These are phyloP conservation scores for Dicorynia guianensis DNA, from an alignment of 306 rosid species.

Conservation along the genomic window DNA sequence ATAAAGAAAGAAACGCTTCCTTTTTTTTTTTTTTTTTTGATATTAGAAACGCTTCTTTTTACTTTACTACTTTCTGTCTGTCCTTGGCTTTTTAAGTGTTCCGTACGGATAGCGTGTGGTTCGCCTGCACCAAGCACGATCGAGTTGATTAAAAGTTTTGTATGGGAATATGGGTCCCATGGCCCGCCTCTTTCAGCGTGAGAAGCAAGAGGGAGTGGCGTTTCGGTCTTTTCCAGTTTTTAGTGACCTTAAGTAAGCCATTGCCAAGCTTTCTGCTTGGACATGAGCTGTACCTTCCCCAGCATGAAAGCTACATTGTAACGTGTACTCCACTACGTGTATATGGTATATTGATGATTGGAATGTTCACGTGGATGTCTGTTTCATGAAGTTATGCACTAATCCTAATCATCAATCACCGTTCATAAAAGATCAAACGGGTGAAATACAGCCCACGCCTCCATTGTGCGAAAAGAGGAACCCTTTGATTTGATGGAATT, in stretches of 20 bases:
- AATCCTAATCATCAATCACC: not conserved
- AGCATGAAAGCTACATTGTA: not conserved
- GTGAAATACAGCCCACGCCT: not conserved
- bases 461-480: not conserved
- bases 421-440: not conserved
- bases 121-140: conserved; percentile 31
- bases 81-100: conserved; percentile 20
- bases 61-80: conserved; percentile 1
- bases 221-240: not conserved
- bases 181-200: not conserved
- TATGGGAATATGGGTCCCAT: not conserved
- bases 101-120: conserved; percentile 44
- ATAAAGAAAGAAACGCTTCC: too few relatives aligned
- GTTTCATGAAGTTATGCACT: not conserved
- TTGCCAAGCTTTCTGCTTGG: not conserved
- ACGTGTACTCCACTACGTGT: not conserved
- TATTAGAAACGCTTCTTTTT: too few relatives aligned
- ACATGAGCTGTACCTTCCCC: not conserved
- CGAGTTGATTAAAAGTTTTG: not conserved
- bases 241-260: not conserved
- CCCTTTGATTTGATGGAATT: not conserved
- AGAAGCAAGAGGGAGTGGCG: not conserved
- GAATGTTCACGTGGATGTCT: not conserved
- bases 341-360: not conserved
- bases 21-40: too few relatives aligned